Percentiles rank a stretch among this genome's conserved stretches.
phyloP scores from a whole-genome alignment of 2,329 filamentous ascomycete species.

The Neonectria faginata region DNA sequence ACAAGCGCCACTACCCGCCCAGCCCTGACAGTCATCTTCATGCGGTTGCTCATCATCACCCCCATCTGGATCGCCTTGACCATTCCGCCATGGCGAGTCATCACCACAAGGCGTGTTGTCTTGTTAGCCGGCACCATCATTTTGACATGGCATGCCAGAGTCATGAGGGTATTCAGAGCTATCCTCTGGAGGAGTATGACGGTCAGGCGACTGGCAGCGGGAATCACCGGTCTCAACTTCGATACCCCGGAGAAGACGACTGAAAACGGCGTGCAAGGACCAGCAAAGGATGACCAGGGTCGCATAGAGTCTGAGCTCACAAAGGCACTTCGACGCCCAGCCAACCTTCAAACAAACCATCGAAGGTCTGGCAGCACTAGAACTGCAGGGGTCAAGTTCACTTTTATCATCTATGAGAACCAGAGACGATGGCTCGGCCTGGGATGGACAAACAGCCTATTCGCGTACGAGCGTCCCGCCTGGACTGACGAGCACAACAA shows the following conservation, averaged over 20 bases:
- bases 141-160: constrained; percentile 91
- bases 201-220: constrained; percentile 75
- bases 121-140: constrained; percentile 88
- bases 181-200: constrained; percentile 90
- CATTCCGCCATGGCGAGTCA: constrained; percentile 82
- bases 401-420: constrained; percentile 96
- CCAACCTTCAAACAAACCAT: constrained; percentile 46
- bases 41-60: constrained; percentile 87
- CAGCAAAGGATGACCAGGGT: constrained; percentile 38
- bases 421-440: constrained; percentile 94
- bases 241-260: constrained; percentile 59
- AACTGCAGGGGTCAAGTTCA: constrained; percentile 90
- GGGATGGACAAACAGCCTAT: constrained; percentile 92
- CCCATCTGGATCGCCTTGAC: constrained; percentile 89
- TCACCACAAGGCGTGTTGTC: constrained; percentile 86
- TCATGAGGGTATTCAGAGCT: constrained; percentile 84
- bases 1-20: constrained; percentile 92
- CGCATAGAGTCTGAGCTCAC: constrained; percentile 59
- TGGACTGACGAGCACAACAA: constrained; percentile 99
- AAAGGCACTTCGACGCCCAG: constrained; percentile 53
- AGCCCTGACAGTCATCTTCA: constrained; percentile 87
- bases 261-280: constrained; percentile 44
- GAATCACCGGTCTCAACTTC: constrained; percentile 85
- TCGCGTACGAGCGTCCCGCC: constrained; percentile 87
- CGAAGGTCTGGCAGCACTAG: constrained; percentile 55